A percentile compares a stretch with the other conserved stretches of the same genome.
Conservation (phyloP, 148 eudicot species). For the Selenicereus undatus region DNA sequence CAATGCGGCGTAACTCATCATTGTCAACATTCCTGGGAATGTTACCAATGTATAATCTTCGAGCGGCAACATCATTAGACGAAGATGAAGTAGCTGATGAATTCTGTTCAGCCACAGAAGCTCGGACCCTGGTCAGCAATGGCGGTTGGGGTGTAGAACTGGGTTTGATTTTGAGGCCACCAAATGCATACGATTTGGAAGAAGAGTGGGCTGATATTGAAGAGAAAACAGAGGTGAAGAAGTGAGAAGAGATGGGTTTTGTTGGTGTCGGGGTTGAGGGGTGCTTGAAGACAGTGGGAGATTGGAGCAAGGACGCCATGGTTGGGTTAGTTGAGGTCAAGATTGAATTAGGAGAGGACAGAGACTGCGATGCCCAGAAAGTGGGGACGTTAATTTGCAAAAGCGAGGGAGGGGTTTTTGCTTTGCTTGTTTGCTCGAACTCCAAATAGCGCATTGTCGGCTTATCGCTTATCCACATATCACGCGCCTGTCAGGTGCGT, state of each 20-base stretch:
- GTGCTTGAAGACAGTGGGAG: not conserved
- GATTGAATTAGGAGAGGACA: not conserved
- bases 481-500: slow-evolving; percentile 23
- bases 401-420: not conserved
- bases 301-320: slow-evolving; percentile 10
- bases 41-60: slow-evolving; percentile 56
- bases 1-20: slow-evolving; percentile 50
- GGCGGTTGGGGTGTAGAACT: not conserved
- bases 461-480: slow-evolving; percentile 32
- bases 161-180: not conserved
- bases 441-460: not conserved
- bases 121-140: slow-evolving; percentile 17
- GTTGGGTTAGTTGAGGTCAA: not conserved
- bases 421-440: not conserved
- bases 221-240: not conserved
- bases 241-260: not conserved
- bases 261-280: not conserved
- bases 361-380: not conserved
- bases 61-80: slow-evolving; percentile 28
- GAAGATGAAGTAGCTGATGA: slow-evolving; percentile 11
- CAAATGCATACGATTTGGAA: not conserved
- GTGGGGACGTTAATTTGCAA: not conserved
- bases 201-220: not conserved
- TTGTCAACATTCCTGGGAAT: slow-evolving; percentile 56
- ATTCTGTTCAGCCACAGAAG: slow-evolving; percentile 24